Evolutionary conservation across 2,329 filamentous ascomycete species (phyloP).

Genomic region (Colletotrichum tabaci): DNA sequence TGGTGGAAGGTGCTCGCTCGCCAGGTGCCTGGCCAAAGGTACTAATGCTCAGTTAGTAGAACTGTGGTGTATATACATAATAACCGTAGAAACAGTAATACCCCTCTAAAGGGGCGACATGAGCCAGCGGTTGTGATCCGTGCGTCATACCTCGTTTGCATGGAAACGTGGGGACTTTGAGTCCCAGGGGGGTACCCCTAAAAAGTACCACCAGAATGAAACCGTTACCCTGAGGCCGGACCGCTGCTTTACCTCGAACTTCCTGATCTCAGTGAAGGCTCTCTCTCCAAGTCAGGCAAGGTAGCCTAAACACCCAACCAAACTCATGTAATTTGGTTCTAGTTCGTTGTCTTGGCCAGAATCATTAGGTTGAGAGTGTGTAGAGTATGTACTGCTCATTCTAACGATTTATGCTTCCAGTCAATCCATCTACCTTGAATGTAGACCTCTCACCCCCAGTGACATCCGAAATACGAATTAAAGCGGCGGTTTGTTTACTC

Average conservation of each 20-base stretch:
- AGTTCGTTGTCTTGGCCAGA: too few species aligned
- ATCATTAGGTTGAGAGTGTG: too few species aligned
- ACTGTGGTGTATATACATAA: conserved; percentile 1
- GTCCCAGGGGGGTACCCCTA: background rate
- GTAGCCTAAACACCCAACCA: background rate
- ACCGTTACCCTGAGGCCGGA: conserved; percentile 1
- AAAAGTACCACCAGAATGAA: conserved; percentile 29
- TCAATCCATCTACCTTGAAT: background rate
- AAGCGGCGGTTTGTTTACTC: conserved; percentile 42
- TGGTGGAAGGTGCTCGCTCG: conserved; percentile 41
- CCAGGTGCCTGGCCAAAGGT: conserved; percentile 14
- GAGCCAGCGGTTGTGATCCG: background rate
- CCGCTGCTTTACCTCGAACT: conserved; percentile 32
- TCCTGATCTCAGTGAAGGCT: background rate
- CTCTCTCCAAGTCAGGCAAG: background rate
- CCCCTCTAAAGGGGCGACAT: background rate
- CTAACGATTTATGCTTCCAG: too few species aligned
- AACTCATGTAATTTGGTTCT: background rate
- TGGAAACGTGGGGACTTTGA: conserved; percentile 1
- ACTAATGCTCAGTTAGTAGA: background rate
- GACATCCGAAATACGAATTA: conserved; percentile 5
- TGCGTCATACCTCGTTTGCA: conserved; percentile 2
- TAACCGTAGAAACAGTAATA: fast-evolving
- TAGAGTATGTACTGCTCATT: background rate
- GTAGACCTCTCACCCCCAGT: background rate